Conservation (phyloP, 768 basidiomycete genomes). For the Cyathus striatus region DNA sequence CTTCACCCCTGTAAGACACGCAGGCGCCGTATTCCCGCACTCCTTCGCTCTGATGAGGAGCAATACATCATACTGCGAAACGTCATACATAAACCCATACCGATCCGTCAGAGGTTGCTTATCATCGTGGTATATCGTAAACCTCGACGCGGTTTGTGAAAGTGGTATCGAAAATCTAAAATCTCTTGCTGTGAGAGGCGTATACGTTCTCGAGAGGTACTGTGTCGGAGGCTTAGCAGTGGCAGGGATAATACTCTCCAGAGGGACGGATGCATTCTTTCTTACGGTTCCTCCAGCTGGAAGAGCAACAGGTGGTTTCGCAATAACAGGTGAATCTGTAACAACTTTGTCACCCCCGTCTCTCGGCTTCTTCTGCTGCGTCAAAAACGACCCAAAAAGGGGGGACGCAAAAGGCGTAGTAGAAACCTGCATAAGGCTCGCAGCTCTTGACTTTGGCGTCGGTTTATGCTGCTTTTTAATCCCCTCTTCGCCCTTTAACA, state of each 20-base stretch:
- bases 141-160: constrained; percentile 50
- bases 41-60: constrained; percentile 69
- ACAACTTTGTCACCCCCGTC: no score
- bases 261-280: constrained; percentile 50
- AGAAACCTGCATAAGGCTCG: constrained; percentile 27
- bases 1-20: constrained; percentile 82
- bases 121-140: constrained; percentile 44
- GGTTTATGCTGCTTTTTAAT: constrained; percentile 21
- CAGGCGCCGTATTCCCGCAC: constrained; percentile 72
- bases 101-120: constrained; percentile 73
- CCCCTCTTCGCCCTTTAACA: constrained; percentile 28
- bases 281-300: no score
- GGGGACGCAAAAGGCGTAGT: constrained; percentile 46
- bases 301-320: no score
- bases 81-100: constrained; percentile 88
- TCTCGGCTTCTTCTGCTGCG: constrained; percentile 38
- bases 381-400: constrained; percentile 54
- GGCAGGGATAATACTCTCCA: constrained; percentile 81
- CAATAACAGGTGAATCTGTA: no score
- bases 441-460: constrained; percentile 23
- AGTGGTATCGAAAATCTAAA: constrained; percentile 70
- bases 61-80: constrained; percentile 75
- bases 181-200: constrained; percentile 66
- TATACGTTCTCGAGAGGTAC: constrained; percentile 71
- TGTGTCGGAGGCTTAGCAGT: constrained; percentile 80